A percentile compares a stretch with the other conserved stretches of the same genome.
phyloP scores from a whole-genome alignment of 306 rosid genomes.

The Acacia confusa region DNA sequence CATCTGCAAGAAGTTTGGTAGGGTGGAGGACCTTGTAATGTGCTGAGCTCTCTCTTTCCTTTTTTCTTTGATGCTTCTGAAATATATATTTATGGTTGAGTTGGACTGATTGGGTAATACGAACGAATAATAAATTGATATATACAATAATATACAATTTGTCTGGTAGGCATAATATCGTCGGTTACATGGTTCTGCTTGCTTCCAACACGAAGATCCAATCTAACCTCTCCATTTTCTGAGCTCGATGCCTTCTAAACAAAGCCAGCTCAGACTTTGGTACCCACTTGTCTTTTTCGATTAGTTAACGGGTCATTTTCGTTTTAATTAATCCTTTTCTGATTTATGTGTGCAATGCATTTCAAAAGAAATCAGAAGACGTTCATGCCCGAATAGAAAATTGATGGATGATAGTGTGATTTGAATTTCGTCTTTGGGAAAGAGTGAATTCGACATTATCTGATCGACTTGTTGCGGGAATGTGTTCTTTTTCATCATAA shows the following conservation, averaged over 20 bases:
- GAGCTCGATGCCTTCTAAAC: constrained; percentile 24
- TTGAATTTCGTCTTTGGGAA: neutral
- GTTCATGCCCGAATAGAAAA: neutral
- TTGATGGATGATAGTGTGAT: neutral
- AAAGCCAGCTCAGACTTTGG: constrained; percentile 16
- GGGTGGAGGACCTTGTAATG: constrained; percentile 36
- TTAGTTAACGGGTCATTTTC: constrained; percentile 31
- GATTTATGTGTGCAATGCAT: neutral
- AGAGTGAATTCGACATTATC: neutral
- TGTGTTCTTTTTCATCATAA: neutral
- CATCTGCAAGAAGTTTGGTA: constrained; percentile 59
- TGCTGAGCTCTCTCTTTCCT: neutral
- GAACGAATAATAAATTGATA: neutral
- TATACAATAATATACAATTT: neutral
- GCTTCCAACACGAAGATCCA: neutral
- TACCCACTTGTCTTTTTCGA: constrained; percentile 14
- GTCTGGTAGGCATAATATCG: constrained; percentile 11
- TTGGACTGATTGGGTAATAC: constrained; percentile 36
- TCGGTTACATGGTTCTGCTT: constrained; percentile 12
- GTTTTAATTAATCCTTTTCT: neutral
- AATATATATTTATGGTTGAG: constrained; percentile 22
- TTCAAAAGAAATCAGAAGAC: neutral
- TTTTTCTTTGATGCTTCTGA: neutral
- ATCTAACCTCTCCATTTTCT: neutral
- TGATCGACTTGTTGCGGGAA: neutral